Base-by-base conservation (phyloP, 2,329 filamentous ascomycete genomes). In the Microascus cirrosus region DNA sequence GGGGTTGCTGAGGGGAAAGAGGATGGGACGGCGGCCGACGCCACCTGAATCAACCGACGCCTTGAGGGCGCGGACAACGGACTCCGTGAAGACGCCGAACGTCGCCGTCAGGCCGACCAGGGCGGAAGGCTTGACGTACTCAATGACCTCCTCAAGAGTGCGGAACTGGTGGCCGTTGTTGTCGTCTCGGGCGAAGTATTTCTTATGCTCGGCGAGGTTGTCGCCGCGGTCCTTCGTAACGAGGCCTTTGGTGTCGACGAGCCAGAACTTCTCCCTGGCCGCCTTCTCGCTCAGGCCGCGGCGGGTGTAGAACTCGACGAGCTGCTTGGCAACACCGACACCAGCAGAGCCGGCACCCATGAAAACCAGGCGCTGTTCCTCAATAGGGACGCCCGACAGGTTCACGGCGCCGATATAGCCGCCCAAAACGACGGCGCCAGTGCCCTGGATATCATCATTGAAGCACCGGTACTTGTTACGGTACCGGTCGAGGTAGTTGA, bases 381-480 rank as follows among this genome's bases (percentile, higher is more conserved):
- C 88, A 55, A 92, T 76, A 32, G 90, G 89, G 18, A 96, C 84
- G 56, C 87, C 88, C 15, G 91, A 95, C 61, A 90, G 83, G 74
- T 93, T 93, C 60, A 95, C 90, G 48, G 82, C 83, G 59, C 82
- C 81, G 60, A 86, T 86, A 56, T 73, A 84, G 78, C 93, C 93
- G 62, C 83, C 93, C 58, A 96, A 82, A 61, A 97, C 91, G 67
- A 99, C 94, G 62, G 93, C 91, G 65, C 94, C 94, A 65, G 94
- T 97, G 63, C 93, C 93, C 77, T 97, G 93, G 69, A 99, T 94
- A 70, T 99, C 93, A 69, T 97, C 94, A 73, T 97, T 97, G 83
- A 99, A 99, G 80, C 90, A 95, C 72, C 89, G 92, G 79, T 96
- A 93, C 63, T 80, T 82, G 70, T 92, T 80, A 65, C 90, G 87